Evolutionary conservation across 2,329 filamentous ascomycete species (phyloP), one percentile per base, ranked within the genome.

Genomic region (Exophiala phaeomuriformis): DNA sequence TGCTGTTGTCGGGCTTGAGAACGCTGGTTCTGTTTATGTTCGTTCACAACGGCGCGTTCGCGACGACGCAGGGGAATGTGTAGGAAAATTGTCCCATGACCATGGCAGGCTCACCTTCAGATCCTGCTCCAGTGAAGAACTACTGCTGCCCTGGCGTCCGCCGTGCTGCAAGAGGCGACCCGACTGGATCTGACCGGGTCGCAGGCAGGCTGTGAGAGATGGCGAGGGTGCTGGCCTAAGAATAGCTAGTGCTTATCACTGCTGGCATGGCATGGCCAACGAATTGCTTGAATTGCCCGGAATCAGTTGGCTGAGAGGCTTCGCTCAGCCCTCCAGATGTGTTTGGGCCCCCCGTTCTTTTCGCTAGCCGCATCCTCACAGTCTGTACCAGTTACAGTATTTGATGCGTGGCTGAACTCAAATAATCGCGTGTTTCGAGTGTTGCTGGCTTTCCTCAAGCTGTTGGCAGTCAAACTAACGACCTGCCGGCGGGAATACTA

Each of bases 201-300:
- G n/a, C 35, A n/a, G 6, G 9, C 39, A 41, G 39, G 39, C 39
- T 41, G 39, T 41, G 27, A 41, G 39, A 12, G 39, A 41, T 36
- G 32, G 5, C 31, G 28, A 53, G 49, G 19, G 46, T 52, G 19
- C 37, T 19, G 33, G 48, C 31, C 47, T 57, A 57, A 57, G 52
- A 55, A 57, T 57, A 57, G 55, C 45, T 57, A 57, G 52, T 51
- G 55, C 55, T 57, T 57, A 54, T 51, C 51, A 50, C 28, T 48
- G 43, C 30, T 4, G 10, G 10, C 6, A 35, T 35, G 33, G 6
- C 33, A 41, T 41, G 4, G 19, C 19, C 39, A 41, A 41, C 36
- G 36, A n/a, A 39, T 4, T 39, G 36, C 19, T 19, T 19, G 19
- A 19, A 19, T 19, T 19, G 19, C 19, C 19, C 19, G 19, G 19